Base-by-base conservation (phyloP, 495 filamentous ascomycete species). In the Talaromyces stipitatus region DNA sequence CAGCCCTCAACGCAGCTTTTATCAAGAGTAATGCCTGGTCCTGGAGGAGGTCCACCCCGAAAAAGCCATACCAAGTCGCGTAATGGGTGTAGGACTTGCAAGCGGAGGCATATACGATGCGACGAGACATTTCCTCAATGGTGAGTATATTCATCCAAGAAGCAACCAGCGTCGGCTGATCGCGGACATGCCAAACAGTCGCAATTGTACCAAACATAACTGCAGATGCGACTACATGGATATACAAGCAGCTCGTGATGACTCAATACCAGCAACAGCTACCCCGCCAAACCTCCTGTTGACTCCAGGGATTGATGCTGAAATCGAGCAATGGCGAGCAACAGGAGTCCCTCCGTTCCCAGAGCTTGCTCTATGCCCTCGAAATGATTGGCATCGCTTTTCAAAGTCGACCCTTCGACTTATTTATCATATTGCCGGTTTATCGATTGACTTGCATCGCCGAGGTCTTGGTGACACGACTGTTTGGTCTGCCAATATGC, bases 111-210 rank as follows among this genome's bases (percentile, higher is more conserved):
- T 73, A 97, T 98, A 68, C 85, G 94, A 58, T 98, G 94, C 74
- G 94, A 98, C 70, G 95, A 98, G 72, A 96, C 81, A 58, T 96
- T 92, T 63, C 94, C 95, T 22, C 94, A 98, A 84, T 98, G 94
- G 92, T 97, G 80, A 61, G 78, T 72, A 22, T 36, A n/a, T 20
- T 16, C 22, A 4, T 4, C 22, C 14, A 3, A 36, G 20, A 24
- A 55, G 1, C 6, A 9, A 2, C n/a, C 32, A 0, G 32, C 1
- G 7, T 18, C 11, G 3, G 36, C 36, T 41, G 11, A 41, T 18
- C n/a, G 11, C n/a, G n/a, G n/a, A n/a, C 16, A 28, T 23, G 29
- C 18, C 12, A 12, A 51, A 20, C 11, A 97, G 92, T 75, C 90
- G 90, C 60, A 97, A 97, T 72, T 98, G 94, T 73, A 96, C 92